Conservation (phyloP, 2,329 filamentous ascomycete genomes). For the Metarhizium robertsii region DNA sequence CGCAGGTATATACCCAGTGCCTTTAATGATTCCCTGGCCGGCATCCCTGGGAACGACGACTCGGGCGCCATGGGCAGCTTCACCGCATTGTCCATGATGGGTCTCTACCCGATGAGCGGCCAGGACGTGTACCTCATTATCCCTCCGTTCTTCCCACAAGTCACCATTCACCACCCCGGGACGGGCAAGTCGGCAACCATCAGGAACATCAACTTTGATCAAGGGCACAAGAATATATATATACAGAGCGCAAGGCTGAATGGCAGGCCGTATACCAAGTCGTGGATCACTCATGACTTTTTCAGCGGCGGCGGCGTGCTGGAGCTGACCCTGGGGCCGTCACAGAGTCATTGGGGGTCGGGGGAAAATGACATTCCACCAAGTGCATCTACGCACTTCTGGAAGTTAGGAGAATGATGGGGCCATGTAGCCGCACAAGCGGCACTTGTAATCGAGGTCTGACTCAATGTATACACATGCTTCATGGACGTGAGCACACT, state of each 20-base stretch:
- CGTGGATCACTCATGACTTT: conserved; percentile 53
- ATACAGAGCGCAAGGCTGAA: conserved; percentile 50
- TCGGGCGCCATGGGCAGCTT: conserved; percentile 45
- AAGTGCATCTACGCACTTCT: conserved; percentile 15
- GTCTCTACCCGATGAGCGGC: conserved; percentile 44
- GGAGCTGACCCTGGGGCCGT: conserved; percentile 42
- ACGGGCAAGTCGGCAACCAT: conserved; percentile 21
- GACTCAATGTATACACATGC: too few relatives aligned
- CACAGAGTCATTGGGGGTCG: conserved; percentile 32
- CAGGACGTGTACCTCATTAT: conserved; percentile 44
- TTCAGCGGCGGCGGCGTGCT: conserved; percentile 47
- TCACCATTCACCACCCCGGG: conserved; percentile 23
- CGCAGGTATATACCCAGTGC: conserved; percentile 58
- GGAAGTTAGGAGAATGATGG: conserved; percentile 5
- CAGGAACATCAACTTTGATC: conserved; percentile 26
- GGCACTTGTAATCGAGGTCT: too few relatives aligned
- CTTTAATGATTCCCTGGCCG: conserved; percentile 56
- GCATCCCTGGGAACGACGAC: conserved; percentile 48
- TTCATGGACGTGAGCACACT: too few relatives aligned
- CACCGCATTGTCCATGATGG: conserved; percentile 38
- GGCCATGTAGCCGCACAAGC: too few relatives aligned
- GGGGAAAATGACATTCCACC: conserved; percentile 11
- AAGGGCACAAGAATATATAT: conserved; percentile 40
- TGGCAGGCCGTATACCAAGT: conserved; percentile 43
- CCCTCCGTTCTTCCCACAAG: conserved; percentile 40